phyloP scores from a whole-genome alignment of 805 yeast genomes.

The Yarrowia bubula region DNA sequence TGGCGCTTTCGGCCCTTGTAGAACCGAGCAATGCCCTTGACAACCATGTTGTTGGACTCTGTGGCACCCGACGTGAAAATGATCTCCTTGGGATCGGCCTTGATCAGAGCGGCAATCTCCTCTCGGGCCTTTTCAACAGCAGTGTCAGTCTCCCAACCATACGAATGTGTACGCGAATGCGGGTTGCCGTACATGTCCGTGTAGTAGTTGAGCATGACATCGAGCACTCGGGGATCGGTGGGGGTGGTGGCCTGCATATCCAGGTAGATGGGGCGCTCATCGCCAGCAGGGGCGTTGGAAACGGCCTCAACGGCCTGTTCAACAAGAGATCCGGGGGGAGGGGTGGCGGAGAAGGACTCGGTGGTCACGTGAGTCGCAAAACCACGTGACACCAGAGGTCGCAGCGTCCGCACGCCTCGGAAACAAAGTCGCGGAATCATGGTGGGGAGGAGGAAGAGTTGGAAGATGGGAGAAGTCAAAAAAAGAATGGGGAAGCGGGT shows the following conservation, averaged over 20 bases:
- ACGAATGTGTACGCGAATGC: constrained; percentile 93
- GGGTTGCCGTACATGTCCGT: constrained; percentile 98
- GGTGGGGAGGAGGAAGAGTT: not conserved
- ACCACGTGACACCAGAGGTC: not conserved
- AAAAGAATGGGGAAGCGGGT: no score
- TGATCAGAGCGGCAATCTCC: constrained; percentile 77
- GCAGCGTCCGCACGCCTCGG: not conserved
- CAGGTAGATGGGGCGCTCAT: constrained; percentile 78
- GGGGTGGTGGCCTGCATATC: constrained; percentile 99
- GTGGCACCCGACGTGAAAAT: constrained; percentile 98
- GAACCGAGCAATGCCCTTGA: constrained; percentile 94
- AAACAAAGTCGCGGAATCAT: constrained; percentile 19
- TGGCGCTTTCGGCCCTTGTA: constrained; percentile 87
- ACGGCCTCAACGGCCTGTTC: constrained; percentile 24
- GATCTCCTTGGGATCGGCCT: constrained; percentile 95
- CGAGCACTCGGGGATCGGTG: constrained; percentile 89
- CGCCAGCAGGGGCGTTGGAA: constrained; percentile 35
- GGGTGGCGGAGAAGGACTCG: constrained; percentile 22
- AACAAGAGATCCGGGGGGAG: constrained; percentile 26
- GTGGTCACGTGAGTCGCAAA: constrained; percentile 29
- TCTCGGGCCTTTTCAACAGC: constrained; percentile 86
- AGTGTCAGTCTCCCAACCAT: constrained; percentile 97
- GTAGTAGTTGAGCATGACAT: constrained; percentile 40
- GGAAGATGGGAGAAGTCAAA: not conserved
- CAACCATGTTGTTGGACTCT: constrained; percentile 90